Evolutionary conservation across 2,329 filamentous ascomycete species (phyloP).

Genomic region (Berkeleyomyces basicola): DNA sequence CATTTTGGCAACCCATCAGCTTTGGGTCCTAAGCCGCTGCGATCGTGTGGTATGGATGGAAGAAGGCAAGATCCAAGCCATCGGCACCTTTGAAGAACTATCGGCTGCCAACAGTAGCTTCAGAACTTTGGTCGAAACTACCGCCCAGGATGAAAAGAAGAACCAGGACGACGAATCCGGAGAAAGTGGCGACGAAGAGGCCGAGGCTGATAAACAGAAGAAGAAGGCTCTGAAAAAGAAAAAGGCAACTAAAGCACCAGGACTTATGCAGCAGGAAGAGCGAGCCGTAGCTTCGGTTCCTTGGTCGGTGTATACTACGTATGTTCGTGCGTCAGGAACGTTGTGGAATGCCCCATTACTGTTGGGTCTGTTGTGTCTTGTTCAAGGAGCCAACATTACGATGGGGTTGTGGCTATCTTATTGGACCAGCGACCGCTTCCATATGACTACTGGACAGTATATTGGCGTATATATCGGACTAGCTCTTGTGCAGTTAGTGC

Average conservation of each 20-base stretch:
- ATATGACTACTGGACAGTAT: slow-evolving; percentile 50
- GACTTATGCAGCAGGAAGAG: slow-evolving; percentile 57
- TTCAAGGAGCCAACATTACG: slow-evolving; percentile 70
- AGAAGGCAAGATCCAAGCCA: slow-evolving; percentile 61
- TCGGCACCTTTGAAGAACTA: slow-evolving; percentile 80
- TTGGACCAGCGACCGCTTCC: slow-evolving; percentile 73
- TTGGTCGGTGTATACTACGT: slow-evolving; percentile 64
- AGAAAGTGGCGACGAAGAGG: slow-evolving; percentile 27
- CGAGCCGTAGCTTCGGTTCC: slow-evolving; percentile 59
- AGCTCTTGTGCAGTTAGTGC: slow-evolving; percentile 50
- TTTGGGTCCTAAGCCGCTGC: slow-evolving; percentile 80
- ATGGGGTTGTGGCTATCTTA: slow-evolving; percentile 88
- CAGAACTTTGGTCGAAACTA: slow-evolving; percentile 70
- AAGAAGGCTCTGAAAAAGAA: slow-evolving; percentile 25
- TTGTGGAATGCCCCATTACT: slow-evolving; percentile 52
- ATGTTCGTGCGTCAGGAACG: slow-evolving; percentile 58
- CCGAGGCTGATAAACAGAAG: slow-evolving; percentile 23
- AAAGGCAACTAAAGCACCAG: slow-evolving; percentile 33
- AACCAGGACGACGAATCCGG: slow-evolving; percentile 34
- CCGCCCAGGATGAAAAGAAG: slow-evolving; percentile 49
- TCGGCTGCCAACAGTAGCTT: slow-evolving; percentile 68
- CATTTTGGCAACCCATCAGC: slow-evolving; percentile 83
- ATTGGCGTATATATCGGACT: slow-evolving; percentile 57
- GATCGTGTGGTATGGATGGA: slow-evolving; percentile 93
- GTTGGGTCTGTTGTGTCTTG: slow-evolving; percentile 44